These are phyloP conservation scores for Aureobasidium pullulans DNA, from an alignment of 2,329 filamentous ascomycete species.

Conservation along the genomic window DNA sequence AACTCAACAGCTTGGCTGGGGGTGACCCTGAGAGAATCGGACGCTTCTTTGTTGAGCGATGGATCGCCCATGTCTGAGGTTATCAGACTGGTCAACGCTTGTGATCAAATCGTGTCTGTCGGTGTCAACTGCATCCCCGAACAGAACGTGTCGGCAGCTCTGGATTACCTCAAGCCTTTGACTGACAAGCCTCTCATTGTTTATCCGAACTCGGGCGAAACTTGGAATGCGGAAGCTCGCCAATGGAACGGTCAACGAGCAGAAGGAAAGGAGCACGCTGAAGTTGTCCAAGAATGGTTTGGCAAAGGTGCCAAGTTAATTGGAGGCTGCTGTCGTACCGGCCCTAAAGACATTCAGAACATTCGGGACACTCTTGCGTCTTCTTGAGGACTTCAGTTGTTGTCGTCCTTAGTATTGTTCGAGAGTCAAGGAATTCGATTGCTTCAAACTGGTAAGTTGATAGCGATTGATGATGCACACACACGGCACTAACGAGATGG, in stretches of 20 bases:
- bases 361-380: slow-evolving; percentile 19
- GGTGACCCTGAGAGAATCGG: slow-evolving; percentile 30
- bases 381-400: neutral
- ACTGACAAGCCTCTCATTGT: slow-evolving; percentile 30
- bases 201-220: slow-evolving; percentile 43
- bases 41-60: slow-evolving; percentile 33
- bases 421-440: no score
- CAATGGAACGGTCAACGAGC: slow-evolving; percentile 24
- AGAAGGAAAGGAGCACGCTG: slow-evolving; percentile 21
- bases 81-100: slow-evolving; percentile 23
- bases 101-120: slow-evolving; percentile 32
- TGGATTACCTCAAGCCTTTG: slow-evolving; percentile 26
- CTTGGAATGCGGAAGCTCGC: slow-evolving; percentile 36
- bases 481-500: no score
- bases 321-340: slow-evolving; percentile 42
- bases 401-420: no score
- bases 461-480: no score
- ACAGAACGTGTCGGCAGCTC: slow-evolving; percentile 26
- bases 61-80: slow-evolving; percentile 33
- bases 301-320: slow-evolving; percentile 34
- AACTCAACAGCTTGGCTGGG: slow-evolving; percentile 33
- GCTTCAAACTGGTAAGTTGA: no score
- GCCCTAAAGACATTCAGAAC: slow-evolving; percentile 33
- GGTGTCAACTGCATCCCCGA: slow-evolving; percentile 41
- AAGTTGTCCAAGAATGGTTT: slow-evolving; percentile 28